Conservation (phyloP, 192 early-diverging fungal species). For the Coemansia sp. region DNA sequence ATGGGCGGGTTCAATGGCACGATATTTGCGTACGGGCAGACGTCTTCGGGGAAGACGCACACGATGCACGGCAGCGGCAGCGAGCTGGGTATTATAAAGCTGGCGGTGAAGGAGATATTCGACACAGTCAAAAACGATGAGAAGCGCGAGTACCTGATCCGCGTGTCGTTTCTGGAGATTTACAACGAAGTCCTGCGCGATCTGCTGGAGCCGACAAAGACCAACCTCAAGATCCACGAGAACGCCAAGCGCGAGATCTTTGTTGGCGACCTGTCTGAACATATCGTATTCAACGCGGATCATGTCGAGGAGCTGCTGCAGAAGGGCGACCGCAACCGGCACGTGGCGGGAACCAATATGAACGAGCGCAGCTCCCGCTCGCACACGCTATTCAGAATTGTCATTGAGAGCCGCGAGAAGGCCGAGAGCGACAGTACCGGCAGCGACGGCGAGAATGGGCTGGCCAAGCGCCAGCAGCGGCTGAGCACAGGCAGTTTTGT, state of each 20-base stretch:
- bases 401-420: conserved; percentile 77
- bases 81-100: conserved; percentile 68
- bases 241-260: conserved; percentile 63
- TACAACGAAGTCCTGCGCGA: conserved; percentile 96
- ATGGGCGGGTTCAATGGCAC: conserved; percentile 97
- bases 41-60: conserved; percentile 91
- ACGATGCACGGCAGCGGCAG: conserved; percentile 63
- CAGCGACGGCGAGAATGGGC: neutral
- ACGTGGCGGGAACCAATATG: conserved; percentile 88
- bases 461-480: conserved; percentile 17
- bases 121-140: conserved; percentile 34
- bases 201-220: conserved; percentile 77
- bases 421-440: conserved; percentile 1
- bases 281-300: conserved; percentile 56
- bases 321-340: conserved; percentile 77
- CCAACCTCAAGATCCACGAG: conserved; percentile 87
- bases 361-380: conserved; percentile 90
- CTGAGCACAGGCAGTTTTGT: conserved; percentile 34
- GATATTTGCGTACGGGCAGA: conserved; percentile 98
- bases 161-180: conserved; percentile 98
- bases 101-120: conserved; percentile 68
- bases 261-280: conserved; percentile 62
- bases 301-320: conserved; percentile 75
- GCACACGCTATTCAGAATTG: conserved; percentile 95
- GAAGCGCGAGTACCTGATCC: conserved; percentile 81